Evolutionary conservation across 1,284 basidiomycete species (phyloP).

Genomic region (Melampsora americana): DNA sequence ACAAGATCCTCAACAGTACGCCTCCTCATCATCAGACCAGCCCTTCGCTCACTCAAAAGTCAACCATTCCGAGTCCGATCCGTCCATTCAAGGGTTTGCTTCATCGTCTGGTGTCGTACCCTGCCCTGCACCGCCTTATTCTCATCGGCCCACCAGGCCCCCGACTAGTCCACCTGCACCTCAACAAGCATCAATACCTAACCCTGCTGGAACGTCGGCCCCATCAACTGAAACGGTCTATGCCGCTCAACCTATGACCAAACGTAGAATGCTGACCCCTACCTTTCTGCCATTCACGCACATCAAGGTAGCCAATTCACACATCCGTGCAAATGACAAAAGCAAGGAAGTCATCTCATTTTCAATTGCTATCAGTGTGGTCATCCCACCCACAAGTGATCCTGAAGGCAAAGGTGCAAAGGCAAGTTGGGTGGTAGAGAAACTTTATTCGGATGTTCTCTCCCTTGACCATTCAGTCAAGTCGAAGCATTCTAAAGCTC

Average conservation of each 20-base stretch:
- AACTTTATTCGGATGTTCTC: constrained; percentile 85
- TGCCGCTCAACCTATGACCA: constrained; percentile 31
- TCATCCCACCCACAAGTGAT: constrained; percentile 55
- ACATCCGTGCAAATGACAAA: constrained; percentile 76
- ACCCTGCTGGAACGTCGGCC: not conserved
- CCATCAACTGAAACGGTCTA: constrained; percentile 5
- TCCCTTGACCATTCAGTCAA: constrained; percentile 66
- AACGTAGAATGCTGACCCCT: constrained; percentile 49
- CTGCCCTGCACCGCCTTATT: not conserved
- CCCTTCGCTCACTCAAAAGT: not conserved
- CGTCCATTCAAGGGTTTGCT: not conserved
- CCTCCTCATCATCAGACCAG: not conserved
- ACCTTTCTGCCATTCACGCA: constrained; percentile 48
- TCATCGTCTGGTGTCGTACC: not conserved
- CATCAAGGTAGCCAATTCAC: constrained; percentile 58
- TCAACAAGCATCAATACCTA: not conserved
- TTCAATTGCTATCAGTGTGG: constrained; percentile 59
- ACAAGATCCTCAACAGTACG: not conserved
- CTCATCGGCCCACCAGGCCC: not conserved
- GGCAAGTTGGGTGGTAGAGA: constrained; percentile 83
- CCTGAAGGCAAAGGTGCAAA: constrained; percentile 57
- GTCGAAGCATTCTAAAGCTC: constrained; percentile 65
- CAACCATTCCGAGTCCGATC: not conserved
- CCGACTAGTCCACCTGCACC: not conserved
- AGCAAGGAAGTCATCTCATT: constrained; percentile 83